Conservation (phyloP, 306 rosid genomes). For the Casuarina equisetifolia region DNA sequence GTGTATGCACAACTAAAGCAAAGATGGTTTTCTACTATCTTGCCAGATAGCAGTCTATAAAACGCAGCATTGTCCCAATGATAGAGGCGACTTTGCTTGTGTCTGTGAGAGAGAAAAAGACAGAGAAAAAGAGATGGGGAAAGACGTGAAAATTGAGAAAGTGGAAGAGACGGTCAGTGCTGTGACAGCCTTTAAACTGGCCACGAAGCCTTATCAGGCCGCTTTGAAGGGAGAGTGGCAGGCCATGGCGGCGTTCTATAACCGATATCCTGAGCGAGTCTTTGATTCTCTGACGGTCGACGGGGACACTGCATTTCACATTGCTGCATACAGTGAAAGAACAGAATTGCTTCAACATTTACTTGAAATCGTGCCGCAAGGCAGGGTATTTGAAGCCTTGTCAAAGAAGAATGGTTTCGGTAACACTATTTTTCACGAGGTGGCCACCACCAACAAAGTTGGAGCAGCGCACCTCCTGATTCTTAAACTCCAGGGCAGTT, state of each 20-base stretch:
- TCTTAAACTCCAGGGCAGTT: background rate
- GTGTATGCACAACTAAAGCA: background rate
- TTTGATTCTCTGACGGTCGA: background rate
- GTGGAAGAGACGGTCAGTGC: background rate
- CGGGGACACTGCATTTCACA: conserved; percentile 11
- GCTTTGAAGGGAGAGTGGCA: background rate
- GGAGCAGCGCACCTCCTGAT: background rate
- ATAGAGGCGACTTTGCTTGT: too few relatives aligned
- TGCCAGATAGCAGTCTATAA: too few relatives aligned
- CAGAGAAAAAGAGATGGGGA: background rate
- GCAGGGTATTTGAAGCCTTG: background rate
- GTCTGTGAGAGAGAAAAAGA: background rate
- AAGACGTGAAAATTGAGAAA: too few relatives aligned
- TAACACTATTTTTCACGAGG: background rate
- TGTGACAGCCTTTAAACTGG: background rate
- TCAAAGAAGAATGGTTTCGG: background rate
- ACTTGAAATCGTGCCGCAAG: background rate
- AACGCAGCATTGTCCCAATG: background rate
- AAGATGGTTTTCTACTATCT: background rate
- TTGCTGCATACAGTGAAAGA: background rate
- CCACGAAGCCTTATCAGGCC: background rate
- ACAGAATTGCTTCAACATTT: background rate
- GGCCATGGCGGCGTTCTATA: conserved; percentile 1
- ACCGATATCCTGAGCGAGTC: too few relatives aligned
- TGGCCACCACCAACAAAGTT: background rate